Evolutionary conservation across 139 green algal species (phyloP).

Genomic region (Pleodorina starrii): DNA sequence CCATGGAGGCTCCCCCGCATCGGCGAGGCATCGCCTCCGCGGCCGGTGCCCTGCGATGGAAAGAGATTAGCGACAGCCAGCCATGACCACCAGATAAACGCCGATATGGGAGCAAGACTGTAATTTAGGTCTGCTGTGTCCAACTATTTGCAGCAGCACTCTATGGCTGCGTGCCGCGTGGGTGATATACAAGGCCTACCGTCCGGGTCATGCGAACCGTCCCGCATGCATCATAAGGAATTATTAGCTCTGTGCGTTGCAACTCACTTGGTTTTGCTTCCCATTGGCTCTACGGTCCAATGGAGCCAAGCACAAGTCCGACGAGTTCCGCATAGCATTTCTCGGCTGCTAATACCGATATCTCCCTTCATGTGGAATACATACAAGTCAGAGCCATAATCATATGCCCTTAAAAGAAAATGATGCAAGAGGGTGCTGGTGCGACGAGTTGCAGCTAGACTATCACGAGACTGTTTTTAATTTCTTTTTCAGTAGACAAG

Average conservation of each 20-base stretch:
- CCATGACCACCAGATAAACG: no score
- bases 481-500: no score
- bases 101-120: no score
- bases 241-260: background rate
- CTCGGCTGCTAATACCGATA: background rate
- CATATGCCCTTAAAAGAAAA: no score
- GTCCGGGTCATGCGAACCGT: background rate
- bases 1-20: background rate
- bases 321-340: conserved; percentile 11
- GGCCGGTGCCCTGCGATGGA: background rate
- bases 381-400: no score
- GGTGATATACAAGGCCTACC: conserved; percentile 15
- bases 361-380: background rate
- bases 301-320: conserved; percentile 25
- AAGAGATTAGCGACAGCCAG: no score
- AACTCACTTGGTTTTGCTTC: conserved; percentile 11
- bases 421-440: no score
- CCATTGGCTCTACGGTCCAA: background rate
- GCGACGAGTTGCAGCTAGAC: no score
- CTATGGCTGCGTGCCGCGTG: background rate
- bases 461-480: no score
- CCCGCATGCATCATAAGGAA: background rate
- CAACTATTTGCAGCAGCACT: no score
- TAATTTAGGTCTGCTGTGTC: no score
- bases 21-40: background rate